Evolutionary conservation across 495 filamentous ascomycete genomes (phyloP), one percentile per base, ranked within the genome.

Genomic region (Talaromyces adpressus): DNA sequence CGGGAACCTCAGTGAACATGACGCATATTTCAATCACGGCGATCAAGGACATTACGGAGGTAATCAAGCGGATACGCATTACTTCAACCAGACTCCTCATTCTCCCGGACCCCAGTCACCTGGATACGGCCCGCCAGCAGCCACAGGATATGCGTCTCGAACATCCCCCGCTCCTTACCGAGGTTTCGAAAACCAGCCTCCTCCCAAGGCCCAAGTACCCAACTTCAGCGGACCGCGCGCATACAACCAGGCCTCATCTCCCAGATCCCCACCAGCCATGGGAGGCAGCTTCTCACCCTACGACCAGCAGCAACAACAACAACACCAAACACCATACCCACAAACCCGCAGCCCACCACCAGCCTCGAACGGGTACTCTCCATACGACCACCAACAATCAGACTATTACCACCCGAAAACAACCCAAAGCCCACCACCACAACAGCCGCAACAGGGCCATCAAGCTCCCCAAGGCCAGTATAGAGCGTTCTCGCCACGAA

Each of bases 111-210:
- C 57, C 12, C 25, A 52, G 18, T 12, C 45, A 27, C 65, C 59
- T 30, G 52, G 52, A 29, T 49, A 59, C 62, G 34, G 67, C 25
- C 66, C 61, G 29, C 58, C 47, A 27, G 70, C 58, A 68, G 67
- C 41, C 73, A 74, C 36, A 72, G 77, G 39, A 69, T 70, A 1
- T 75, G 70, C 8, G 65, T 70, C 59, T 63, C 62, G 60, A 8
- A 8, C 25, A 23, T 52, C 60, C 4, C 47, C 60, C 6, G 60
- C 62, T n/a, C n/a, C 34, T n/a, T 58, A 57, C 29, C 62, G 62
- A 14, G 62, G 62, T 4, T 57, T 63, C 20, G 62, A 63, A 7
- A 57, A 64, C 41, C 41, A 59, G 11, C 34, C 22, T 59, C 53
- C 54, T 14, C 27, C 62, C 25, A 52, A 25, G 36, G 56, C 16